Evolutionary conservation across 2,329 filamentous ascomycete genomes (phyloP).

Genomic region (Orbilia javanica): DNA sequence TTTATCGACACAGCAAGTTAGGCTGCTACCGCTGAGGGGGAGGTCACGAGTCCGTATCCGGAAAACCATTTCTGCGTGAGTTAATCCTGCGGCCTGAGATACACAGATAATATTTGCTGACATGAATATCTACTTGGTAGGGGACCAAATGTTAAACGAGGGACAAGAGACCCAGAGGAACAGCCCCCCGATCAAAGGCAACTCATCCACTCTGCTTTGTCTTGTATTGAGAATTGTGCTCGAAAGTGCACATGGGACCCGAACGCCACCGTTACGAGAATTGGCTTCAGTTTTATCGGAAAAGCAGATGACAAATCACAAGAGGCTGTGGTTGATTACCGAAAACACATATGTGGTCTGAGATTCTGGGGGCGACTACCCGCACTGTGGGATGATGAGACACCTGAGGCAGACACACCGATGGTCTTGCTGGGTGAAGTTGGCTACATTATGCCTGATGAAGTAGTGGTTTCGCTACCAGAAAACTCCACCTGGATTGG

Average conservation of each 20-base stretch:
- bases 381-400: slow-evolving; percentile 33
- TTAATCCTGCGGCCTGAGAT: neutral
- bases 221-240: slow-evolving; percentile 51
- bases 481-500: slow-evolving; percentile 49
- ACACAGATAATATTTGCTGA: neutral
- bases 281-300: slow-evolving; percentile 54
- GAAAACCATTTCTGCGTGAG: slow-evolving; percentile 57
- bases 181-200: slow-evolving; percentile 50
- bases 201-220: slow-evolving; percentile 44
- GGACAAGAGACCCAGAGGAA: slow-evolving; percentile 37
- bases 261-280: slow-evolving; percentile 41
- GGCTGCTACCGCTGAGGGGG: slow-evolving; percentile 44
- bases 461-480: slow-evolving; percentile 33
- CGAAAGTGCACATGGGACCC: slow-evolving; percentile 56
- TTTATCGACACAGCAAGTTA: slow-evolving; percentile 43
- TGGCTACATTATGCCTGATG: slow-evolving; percentile 51
- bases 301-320: slow-evolving; percentile 38
- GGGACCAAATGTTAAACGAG: slow-evolving; percentile 47
- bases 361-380: slow-evolving; percentile 50
- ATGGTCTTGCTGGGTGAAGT: slow-evolving; percentile 45
- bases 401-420: neutral
- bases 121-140: slow-evolving; percentile 12
- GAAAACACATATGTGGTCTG: slow-evolving; percentile 53
- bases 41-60: slow-evolving; percentile 51
- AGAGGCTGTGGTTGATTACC: slow-evolving; percentile 19